A percentile compares a stretch with the other conserved stretches of the same genome.
These are phyloP conservation scores for Phialophora verrucosa DNA, from an alignment of 2,329 filamentous ascomycete species.

Conservation along the genomic window DNA sequence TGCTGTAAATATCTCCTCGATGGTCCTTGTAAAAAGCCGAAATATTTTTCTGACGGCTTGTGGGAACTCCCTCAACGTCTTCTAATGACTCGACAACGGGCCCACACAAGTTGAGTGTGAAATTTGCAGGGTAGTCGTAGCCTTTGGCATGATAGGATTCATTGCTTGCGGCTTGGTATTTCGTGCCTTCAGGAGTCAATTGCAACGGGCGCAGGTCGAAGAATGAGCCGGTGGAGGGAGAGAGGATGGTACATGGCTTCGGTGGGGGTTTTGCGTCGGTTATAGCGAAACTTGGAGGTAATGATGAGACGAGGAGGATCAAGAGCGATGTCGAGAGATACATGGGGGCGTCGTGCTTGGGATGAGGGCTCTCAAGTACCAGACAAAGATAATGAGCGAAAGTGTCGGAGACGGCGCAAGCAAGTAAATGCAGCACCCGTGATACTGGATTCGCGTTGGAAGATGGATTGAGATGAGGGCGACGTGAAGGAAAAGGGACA, in stretches of 20 bases:
- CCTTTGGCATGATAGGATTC: slow-evolving; percentile 57
- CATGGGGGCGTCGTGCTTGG: slow-evolving; percentile 22
- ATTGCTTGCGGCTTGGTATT: slow-evolving; percentile 51
- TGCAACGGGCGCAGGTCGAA: slow-evolving; percentile 66
- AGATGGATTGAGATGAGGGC: slow-evolving; percentile 1
- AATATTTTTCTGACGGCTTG: slow-evolving; percentile 52
- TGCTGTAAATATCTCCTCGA: slow-evolving; percentile 35
- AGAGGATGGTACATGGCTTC: slow-evolving; percentile 67
- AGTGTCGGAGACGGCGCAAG: slow-evolving; percentile 7
- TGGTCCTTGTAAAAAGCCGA: slow-evolving; percentile 55
- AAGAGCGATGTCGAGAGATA: slow-evolving; percentile 35
- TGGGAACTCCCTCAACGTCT: slow-evolving; percentile 54
- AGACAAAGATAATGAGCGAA: background rate
- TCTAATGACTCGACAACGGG: slow-evolving; percentile 55
- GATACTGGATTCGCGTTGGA: background rate
- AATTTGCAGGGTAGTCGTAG: slow-evolving; percentile 58
- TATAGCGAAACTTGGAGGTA: slow-evolving; percentile 43
- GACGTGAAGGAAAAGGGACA: slow-evolving; percentile 4
- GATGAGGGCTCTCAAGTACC: background rate
- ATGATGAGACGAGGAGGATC: slow-evolving; percentile 44
- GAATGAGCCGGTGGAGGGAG: slow-evolving; percentile 65
- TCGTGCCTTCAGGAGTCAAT: slow-evolving; percentile 46
- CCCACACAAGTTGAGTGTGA: slow-evolving; percentile 58
- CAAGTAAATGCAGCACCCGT: slow-evolving; percentile 20
- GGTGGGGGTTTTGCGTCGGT: slow-evolving; percentile 51